Base-by-base conservation (phyloP, 768 basidiomycete genomes). In the Goffeauzyma gilvescens region DNA sequence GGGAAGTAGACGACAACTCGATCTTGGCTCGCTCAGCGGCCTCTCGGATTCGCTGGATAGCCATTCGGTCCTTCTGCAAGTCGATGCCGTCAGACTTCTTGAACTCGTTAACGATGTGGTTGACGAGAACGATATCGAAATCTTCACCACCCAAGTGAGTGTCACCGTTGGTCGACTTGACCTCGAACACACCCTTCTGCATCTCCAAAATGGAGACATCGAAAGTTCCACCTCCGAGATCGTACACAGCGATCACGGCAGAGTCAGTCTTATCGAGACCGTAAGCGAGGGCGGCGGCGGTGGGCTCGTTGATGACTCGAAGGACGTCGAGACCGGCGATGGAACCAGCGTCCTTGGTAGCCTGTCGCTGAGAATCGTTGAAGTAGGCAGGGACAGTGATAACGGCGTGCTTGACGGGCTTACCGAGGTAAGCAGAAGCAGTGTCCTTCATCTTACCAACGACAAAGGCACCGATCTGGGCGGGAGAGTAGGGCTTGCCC, bases 11-110 rank as follows among this genome's bases (percentile, higher is more conserved):
- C 9, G 87, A 95, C 20, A 98, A 70, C 62, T 96, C 90, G 38
- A 93, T 89, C 75, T 98, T 98, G 52, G 93, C 93, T 71, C 95
- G 95, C 72, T 98, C 93, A 10, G 90, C 86, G 15, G 93, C 93
- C 66, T 98, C 93, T 55, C 93, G 86, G 50, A 98, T 85, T 66
- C 93, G 86, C 66, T 96, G 93, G 54, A 98, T 83, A 6, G 93
- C 89, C 81, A 95, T 93, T 38, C 79, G 73, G 64, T 98, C 93
- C 53, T 73, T 69, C 52, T 69, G 70, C 32, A 96, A 75, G 58
- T 85, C 79, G 47, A 80, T 70, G 26, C 85, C 81, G 4, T 71
- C 69, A 62, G 87, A 79, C 69, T 87, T 89, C 75, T 93, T 85
- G 79, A 96, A 96, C 65, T 87, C 80, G 44, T 72, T 69, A 34